phyloP scores from a whole-genome alignment of 75 land plant genomes.

The Ceratopteris richardii region DNA sequence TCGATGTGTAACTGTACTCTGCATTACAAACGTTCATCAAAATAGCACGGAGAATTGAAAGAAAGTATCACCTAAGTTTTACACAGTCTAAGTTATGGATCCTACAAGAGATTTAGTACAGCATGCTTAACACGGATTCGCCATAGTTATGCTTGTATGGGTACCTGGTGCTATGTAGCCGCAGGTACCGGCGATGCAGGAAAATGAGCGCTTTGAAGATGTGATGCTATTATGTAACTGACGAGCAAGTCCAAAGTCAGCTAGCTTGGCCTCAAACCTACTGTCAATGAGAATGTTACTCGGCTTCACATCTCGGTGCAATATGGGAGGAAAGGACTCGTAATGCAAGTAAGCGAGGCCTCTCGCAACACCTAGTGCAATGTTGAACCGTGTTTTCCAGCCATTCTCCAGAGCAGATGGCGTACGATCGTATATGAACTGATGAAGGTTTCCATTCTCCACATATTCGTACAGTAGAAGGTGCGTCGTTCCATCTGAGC shows the following conservation, averaged over 20 bases:
- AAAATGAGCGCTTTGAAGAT: constrained; percentile 9
- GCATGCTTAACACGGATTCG: too few species aligned
- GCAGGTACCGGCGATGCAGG: constrained; percentile 22
- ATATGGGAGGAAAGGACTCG: constrained; percentile 32
- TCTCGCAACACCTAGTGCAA: background rate
- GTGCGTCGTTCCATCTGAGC: constrained; percentile 38
- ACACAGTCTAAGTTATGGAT: too few species aligned
- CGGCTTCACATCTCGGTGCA: constrained; percentile 48
- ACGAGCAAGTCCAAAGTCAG: constrained; percentile 52
- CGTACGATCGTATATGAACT: constrained; percentile 38
- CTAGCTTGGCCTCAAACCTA: constrained; percentile 34
- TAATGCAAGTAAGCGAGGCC: constrained; percentile 47
- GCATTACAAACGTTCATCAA: constrained; percentile 8
- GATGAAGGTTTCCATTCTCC: constrained; percentile 51
- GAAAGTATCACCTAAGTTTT: too few species aligned
- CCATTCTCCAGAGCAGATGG: constrained; percentile 21
- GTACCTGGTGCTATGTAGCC: constrained; percentile 37
- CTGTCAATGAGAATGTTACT: constrained; percentile 44
- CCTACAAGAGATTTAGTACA: too few species aligned
- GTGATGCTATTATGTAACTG: constrained; percentile 7
- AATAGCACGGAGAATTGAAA: too few species aligned
- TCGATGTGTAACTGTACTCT: constrained; percentile 67
- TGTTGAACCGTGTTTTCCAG: too few species aligned
- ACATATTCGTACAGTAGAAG: constrained; percentile 55
- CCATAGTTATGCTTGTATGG: background rate